These are phyloP conservation scores for Vigna hirtella DNA, from an alignment of 306 rosid species.

Conservation along the genomic window DNA sequence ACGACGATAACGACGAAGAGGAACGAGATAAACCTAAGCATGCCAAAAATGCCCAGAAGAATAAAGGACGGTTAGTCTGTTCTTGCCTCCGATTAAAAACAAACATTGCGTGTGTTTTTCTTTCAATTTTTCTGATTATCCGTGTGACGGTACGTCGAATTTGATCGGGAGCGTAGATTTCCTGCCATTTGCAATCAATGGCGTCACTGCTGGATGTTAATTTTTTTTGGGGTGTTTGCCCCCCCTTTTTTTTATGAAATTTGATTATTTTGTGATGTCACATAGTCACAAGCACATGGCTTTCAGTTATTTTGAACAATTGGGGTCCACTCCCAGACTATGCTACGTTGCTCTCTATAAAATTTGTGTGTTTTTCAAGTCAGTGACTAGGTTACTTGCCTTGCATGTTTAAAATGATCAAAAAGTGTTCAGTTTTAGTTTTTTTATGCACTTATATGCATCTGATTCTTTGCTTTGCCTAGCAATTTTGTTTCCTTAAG, in stretches of 20 bases:
- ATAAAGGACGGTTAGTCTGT: constrained; percentile 61
- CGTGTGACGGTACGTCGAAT: neutral
- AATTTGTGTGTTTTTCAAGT: constrained; percentile 53
- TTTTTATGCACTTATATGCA: constrained; percentile 42
- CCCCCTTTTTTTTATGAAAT: neutral
- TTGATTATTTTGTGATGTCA: constrained; percentile 33
- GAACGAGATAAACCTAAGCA: constrained; percentile 42
- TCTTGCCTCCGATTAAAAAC: neutral
- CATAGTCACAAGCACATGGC: constrained; percentile 33
- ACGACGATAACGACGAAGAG: constrained; percentile 32
- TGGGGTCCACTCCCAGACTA: constrained; percentile 44
- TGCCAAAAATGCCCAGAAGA: constrained; percentile 46
- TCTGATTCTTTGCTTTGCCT: constrained; percentile 51
- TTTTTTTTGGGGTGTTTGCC: neutral
- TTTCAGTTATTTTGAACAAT: constrained; percentile 38
- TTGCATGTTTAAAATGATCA: constrained; percentile 49
- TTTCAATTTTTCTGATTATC: constrained; percentile 22
- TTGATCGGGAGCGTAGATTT: constrained; percentile 31
- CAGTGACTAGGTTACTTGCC: constrained; percentile 55
- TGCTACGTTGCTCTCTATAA: constrained; percentile 23
- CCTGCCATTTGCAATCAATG: constrained; percentile 40
- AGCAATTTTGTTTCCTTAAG: constrained; percentile 24
- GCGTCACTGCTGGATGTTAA: constrained; percentile 18
- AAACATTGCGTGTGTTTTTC: constrained; percentile 29
- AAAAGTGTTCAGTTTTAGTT: constrained; percentile 44